Percentiles rank a stretch among this genome's conserved stretches.
Evolutionary conservation across 768 basidiomycete genomes (phyloP).

Genomic region (Boletus huronensis): DNA sequence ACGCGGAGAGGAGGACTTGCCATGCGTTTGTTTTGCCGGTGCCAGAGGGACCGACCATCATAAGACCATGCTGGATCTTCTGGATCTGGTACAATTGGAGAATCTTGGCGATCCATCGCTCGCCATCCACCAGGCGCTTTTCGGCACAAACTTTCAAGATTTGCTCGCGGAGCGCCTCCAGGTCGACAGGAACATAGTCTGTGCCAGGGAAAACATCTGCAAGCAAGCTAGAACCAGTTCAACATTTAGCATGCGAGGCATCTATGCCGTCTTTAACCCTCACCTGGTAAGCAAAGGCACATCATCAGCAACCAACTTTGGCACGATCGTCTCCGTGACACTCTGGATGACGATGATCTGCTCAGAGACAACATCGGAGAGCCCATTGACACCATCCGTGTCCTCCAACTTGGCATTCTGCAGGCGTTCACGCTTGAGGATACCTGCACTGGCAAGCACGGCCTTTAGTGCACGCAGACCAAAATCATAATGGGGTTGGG

Average conservation of each 20-base stretch:
- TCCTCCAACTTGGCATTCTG: constrained; percentile 43
- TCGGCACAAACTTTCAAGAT: constrained; percentile 86
- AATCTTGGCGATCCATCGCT: constrained; percentile 92
- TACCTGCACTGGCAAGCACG: constrained; percentile 94
- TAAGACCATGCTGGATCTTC: constrained; percentile 98
- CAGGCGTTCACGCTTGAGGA: constrained; percentile 89
- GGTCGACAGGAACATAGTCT: constrained; percentile 84
- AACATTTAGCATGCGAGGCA: background rate
- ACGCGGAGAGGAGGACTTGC: constrained; percentile 87
- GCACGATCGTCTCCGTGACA: constrained; percentile 97
- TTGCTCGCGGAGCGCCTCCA: constrained; percentile 80
- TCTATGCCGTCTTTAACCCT: constrained; percentile 16
- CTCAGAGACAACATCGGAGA: constrained; percentile 77
- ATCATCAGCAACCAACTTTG: constrained; percentile 96
- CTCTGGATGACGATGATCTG: constrained; percentile 98
- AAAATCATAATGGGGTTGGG: constrained; percentile 98
- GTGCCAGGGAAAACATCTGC: constrained; percentile 98
- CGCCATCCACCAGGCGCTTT: constrained; percentile 79
- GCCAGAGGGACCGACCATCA: constrained; percentile 99
- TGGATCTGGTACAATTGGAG: constrained; percentile 98
- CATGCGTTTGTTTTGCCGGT: constrained; percentile 97
- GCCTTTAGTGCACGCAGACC: constrained; percentile 96
- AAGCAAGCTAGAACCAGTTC: constrained; percentile 56
- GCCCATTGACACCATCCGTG: constrained; percentile 42
- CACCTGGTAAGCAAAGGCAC: constrained; percentile 91